These are phyloP conservation scores for Pugionium cornutum DNA, from an alignment of 345 rosid genomes.

Conservation along the genomic window DNA sequence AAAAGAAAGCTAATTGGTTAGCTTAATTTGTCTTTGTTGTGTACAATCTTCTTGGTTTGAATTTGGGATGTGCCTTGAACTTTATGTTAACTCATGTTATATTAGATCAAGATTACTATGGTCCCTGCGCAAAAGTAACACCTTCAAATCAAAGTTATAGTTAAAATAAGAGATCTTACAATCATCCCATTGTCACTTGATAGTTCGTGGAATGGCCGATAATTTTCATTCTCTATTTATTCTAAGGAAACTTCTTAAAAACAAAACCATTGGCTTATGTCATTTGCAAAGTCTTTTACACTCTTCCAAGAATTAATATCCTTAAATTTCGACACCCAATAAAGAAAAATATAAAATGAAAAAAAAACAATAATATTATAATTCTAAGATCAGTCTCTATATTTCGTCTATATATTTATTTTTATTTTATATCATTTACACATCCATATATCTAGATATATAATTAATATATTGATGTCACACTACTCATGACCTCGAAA, in stretches of 20 bases:
- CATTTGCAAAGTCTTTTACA: conserved; percentile 34
- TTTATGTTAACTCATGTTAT: conserved; percentile 18
- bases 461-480: conserved; percentile 1
- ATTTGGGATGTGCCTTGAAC: conserved; percentile 29
- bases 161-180: not conserved
- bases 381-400: conserved; percentile 18
- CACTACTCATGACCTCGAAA: not conserved
- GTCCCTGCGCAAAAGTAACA: not conserved
- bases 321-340: conserved; percentile 26
- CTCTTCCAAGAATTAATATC: conserved; percentile 24
- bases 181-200: no score
- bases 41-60: conserved; percentile 27
- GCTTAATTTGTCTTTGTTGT: conserved; percentile 30
- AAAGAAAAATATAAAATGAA: conserved; percentile 17
- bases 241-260: not conserved
- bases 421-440: not conserved
- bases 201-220: not conserved
- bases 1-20: conserved; percentile 26
- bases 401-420: not conserved
- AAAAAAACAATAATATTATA: conserved; percentile 1
- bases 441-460: not conserved
- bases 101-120: not conserved
- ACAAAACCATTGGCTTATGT: conserved; percentile 35
- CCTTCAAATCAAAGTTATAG: not conserved
- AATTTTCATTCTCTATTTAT: not conserved